Evolutionary conservation across 129 eudicot genomes (phyloP).

Genomic region (Smallanthus sonchifolius): DNA sequence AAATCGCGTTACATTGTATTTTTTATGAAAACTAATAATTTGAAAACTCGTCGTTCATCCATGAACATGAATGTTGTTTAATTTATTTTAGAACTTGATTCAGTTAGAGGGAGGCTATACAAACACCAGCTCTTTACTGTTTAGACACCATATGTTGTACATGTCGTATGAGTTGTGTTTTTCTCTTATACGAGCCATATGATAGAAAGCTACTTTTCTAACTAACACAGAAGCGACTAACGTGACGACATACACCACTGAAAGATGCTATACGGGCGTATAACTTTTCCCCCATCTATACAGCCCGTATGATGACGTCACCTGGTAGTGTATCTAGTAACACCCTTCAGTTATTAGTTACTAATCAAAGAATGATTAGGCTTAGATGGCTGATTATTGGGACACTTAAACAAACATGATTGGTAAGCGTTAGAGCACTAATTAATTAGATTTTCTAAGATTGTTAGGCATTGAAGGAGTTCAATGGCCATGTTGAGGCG

Average conservation of each 20-base stretch:
- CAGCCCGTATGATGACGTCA: background rate
- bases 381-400: background rate
- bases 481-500: conserved; percentile 53
- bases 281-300: too few relatives aligned
- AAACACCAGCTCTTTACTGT: too few relatives aligned
- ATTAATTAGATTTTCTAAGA: background rate
- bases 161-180: too few relatives aligned
- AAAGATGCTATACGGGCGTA: too few relatives aligned
- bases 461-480: conserved; percentile 64
- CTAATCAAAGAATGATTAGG: background rate
- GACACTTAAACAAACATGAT: background rate
- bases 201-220: too few relatives aligned
- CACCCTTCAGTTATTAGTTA: background rate
- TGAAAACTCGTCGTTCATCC: background rate
- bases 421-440: background rate
- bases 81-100: background rate
- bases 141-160: too few relatives aligned
- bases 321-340: background rate
- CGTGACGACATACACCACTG: too few relatives aligned
- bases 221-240: too few relatives aligned
- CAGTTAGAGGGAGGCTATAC: background rate
- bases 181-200: too few relatives aligned
- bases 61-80: background rate
- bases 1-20: too few relatives aligned
- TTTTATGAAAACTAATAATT: background rate